Evolutionary conservation across 2,329 filamentous ascomycete species (phyloP).

Genomic region (Metarhizium anisopliae): DNA sequence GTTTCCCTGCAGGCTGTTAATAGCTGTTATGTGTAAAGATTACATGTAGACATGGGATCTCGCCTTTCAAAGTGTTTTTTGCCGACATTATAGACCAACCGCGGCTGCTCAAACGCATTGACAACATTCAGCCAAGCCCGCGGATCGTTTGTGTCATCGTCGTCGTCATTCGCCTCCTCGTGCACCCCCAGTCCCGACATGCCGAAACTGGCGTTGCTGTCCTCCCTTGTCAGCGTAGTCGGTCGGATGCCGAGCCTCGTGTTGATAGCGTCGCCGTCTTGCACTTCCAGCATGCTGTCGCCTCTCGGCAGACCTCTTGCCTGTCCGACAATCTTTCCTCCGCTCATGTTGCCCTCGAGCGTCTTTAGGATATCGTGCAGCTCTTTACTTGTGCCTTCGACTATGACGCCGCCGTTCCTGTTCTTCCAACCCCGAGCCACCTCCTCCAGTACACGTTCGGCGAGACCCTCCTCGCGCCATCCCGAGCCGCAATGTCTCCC

Average conservation of each 20-base stretch:
- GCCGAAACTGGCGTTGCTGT: constrained; percentile 58
- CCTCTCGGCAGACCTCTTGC: constrained; percentile 41
- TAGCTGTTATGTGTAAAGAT: too few species aligned
- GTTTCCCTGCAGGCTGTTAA: constrained; percentile 36
- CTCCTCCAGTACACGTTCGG: constrained; percentile 87
- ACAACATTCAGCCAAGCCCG: constrained; percentile 79
- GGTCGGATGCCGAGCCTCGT: constrained; percentile 46
- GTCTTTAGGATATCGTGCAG: constrained; percentile 76
- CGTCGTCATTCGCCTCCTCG: constrained; percentile 43
- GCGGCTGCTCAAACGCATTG: constrained; percentile 77
- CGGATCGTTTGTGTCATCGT: constrained; percentile 56
- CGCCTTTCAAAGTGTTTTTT: constrained; percentile 90
- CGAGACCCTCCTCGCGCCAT: constrained; percentile 93
- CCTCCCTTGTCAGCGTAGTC: constrained; percentile 40
- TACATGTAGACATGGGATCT: neutral
- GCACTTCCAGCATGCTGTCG: constrained; percentile 55
- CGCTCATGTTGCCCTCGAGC: constrained; percentile 79
- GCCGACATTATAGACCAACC: constrained; percentile 62
- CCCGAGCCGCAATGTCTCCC: constrained; percentile 88
- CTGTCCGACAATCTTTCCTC: constrained; percentile 57
- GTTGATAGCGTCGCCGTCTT: constrained; percentile 42
- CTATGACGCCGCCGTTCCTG: constrained; percentile 78
- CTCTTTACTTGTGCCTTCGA: constrained; percentile 69
- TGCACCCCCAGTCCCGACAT: constrained; percentile 44
- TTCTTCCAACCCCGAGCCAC: constrained; percentile 88